A percentile compares a stretch with the other conserved stretches of the same genome.
These are phyloP conservation scores for Rosa chinensis DNA, from an alignment of 306 rosid species.

Conservation along the genomic window DNA sequence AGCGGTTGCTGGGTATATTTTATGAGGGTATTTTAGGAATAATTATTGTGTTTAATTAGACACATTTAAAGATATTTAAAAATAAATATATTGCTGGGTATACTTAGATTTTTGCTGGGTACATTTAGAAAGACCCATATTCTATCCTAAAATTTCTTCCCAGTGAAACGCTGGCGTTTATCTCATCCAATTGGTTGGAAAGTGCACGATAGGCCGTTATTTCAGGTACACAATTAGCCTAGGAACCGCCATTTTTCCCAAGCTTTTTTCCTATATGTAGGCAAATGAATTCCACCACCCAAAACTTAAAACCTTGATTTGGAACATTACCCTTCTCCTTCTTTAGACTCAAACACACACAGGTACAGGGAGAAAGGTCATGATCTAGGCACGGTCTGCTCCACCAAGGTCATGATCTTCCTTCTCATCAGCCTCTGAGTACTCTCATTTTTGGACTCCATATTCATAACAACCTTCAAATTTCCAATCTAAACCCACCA, in stretches of 20 bases:
- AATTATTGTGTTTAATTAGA: no score
- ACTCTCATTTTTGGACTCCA: neutral
- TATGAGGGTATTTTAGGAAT: no score
- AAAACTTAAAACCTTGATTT: constrained; percentile 35
- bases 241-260: constrained; percentile 26
- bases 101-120: no score
- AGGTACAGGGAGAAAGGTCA: constrained; percentile 38
- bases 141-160: neutral
- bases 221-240: constrained; percentile 47
- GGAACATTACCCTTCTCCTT: constrained; percentile 20
- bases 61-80: no score
- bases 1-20: no score
- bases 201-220: constrained; percentile 62
- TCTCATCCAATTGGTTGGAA: constrained; percentile 25
- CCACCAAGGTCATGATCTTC: constrained; percentile 71
- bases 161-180: constrained; percentile 1
- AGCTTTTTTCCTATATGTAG: constrained; percentile 42
- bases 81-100: no score
- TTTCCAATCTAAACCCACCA: neutral
- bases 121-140: no score
- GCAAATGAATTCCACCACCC: constrained; percentile 45
- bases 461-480: neutral
- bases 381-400: constrained; percentile 44
- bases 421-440: constrained; percentile 32
- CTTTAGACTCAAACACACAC: neutral